Percentiles rank a stretch among this genome's conserved stretches.
Evolutionary conservation across 805 yeast species (phyloP).

Genomic region (Starmerella sirachaensis): DNA sequence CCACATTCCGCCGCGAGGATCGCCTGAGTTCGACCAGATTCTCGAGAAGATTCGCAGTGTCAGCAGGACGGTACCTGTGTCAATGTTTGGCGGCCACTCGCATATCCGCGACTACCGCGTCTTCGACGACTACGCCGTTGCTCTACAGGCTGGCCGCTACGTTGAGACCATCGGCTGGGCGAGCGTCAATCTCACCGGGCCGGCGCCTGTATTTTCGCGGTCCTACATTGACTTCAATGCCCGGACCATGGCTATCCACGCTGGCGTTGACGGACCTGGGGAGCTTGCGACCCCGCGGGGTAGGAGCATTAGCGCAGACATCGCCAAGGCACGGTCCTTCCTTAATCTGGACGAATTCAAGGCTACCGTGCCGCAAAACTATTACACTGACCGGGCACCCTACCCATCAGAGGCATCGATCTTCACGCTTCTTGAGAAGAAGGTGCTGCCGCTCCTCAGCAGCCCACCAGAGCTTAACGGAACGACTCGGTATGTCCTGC

Average conservation of each 20-base stretch:
- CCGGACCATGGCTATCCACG: slow-evolving; percentile 56
- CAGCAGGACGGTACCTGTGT: slow-evolving; percentile 54
- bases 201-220: slow-evolving; percentile 35
- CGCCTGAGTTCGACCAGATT: slow-evolving; percentile 41
- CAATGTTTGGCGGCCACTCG: slow-evolving; percentile 88
- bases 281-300: slow-evolving; percentile 37
- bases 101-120: slow-evolving; percentile 73
- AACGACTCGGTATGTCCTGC: slow-evolving; percentile 40
- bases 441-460: slow-evolving; percentile 40
- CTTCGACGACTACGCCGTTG: slow-evolving; percentile 54
- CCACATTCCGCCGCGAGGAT: slow-evolving; percentile 58
- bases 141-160: slow-evolving; percentile 77
- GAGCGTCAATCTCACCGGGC: slow-evolving; percentile 35
- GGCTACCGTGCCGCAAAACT: slow-evolving; percentile 58
- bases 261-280: slow-evolving; percentile 2
- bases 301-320: slow-evolving; percentile 18
- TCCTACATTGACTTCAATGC: slow-evolving; percentile 72
- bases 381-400: slow-evolving; percentile 57
- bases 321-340: slow-evolving; percentile 35
- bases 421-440: slow-evolving; percentile 44
- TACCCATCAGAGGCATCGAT: slow-evolving; percentile 44
- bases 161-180: slow-evolving; percentile 84
- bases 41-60: slow-evolving; percentile 41
- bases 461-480: slow-evolving; percentile 18
- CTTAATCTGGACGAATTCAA: slow-evolving; percentile 42